A percentile compares a stretch with the other conserved stretches of the same genome.
Conservation (phyloP, 768 basidiomycete species). For the Crepidotus variabilis region DNA sequence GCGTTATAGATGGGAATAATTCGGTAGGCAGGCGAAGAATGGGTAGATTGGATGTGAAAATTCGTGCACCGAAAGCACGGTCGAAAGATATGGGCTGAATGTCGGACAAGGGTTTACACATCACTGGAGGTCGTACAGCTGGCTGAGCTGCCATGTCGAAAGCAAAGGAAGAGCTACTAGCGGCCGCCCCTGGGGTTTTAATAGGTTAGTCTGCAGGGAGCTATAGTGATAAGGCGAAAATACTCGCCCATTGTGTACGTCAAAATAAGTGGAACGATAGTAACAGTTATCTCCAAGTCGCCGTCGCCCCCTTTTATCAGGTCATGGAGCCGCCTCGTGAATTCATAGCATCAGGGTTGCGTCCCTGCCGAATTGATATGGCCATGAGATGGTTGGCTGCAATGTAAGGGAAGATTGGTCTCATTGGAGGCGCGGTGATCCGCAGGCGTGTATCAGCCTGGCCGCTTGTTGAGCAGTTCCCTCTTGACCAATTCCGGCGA, state of each 20-base stretch:
- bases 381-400: too few species aligned
- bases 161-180: too few species aligned
- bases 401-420: too few species aligned
- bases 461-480: too few species aligned
- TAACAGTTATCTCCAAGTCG: background rate
- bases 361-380: background rate
- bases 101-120: too few species aligned
- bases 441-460: too few species aligned
- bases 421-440: too few species aligned
- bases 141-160: too few species aligned
- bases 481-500: too few species aligned
- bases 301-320: background rate
- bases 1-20: slow-evolving; percentile 19
- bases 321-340: background rate
- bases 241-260: background rate
- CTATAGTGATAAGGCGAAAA: background rate
- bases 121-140: too few species aligned
- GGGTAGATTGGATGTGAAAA: slow-evolving; percentile 15
- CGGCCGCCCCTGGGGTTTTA: background rate
- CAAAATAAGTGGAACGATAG: background rate
- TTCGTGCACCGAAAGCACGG: background rate
- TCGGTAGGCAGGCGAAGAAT: slow-evolving; percentile 26
- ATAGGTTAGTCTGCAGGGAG: background rate
- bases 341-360: background rate
- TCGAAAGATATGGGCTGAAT: too few species aligned